Percentiles rank a stretch among this genome's conserved stretches.
Evolutionary conservation across 768 basidiomycete species (phyloP).

Genomic region (Tricholoma hemisulphureum): DNA sequence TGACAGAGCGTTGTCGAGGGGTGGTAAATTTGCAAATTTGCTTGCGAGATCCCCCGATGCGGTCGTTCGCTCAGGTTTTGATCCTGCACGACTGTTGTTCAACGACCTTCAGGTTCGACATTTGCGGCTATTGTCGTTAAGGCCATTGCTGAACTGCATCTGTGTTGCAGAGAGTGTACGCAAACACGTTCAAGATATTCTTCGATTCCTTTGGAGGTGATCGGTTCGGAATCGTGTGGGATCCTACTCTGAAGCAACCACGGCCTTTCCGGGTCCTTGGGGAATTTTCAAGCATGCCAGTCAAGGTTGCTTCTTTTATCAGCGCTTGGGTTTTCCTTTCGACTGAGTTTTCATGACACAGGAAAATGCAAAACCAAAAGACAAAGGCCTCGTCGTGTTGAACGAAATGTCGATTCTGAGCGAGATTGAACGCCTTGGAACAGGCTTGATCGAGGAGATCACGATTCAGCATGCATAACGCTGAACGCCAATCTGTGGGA

Average conservation of each 20-base stretch:
- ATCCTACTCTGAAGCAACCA: slow-evolving; percentile 60
- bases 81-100: slow-evolving; percentile 69
- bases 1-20: slow-evolving; percentile 41
- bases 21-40: slow-evolving; percentile 48
- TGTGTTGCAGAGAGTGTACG: slow-evolving; percentile 57
- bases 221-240: slow-evolving; percentile 83
- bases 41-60: slow-evolving; percentile 25
- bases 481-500: neutral
- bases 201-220: slow-evolving; percentile 79
- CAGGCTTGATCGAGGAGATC: slow-evolving; percentile 59
- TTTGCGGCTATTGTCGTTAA: neutral
- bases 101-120: slow-evolving; percentile 69
- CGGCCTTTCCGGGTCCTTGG: slow-evolving; percentile 79
- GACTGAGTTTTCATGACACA: slow-evolving; percentile 14
- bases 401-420: slow-evolving; percentile 65
- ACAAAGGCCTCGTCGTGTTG: slow-evolving; percentile 60
- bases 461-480: slow-evolving; percentile 7
- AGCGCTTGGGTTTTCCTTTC: neutral
- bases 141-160: neutral
- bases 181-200: slow-evolving; percentile 80
- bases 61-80: slow-evolving; percentile 64
- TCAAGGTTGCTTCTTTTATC: slow-evolving; percentile 21
- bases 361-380: slow-evolving; percentile 45
- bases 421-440: slow-evolving; percentile 77
- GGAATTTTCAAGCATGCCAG: slow-evolving; percentile 72